phyloP scores from a whole-genome alignment of 768 basidiomycete species.

The Suillus subalutaceus region DNA sequence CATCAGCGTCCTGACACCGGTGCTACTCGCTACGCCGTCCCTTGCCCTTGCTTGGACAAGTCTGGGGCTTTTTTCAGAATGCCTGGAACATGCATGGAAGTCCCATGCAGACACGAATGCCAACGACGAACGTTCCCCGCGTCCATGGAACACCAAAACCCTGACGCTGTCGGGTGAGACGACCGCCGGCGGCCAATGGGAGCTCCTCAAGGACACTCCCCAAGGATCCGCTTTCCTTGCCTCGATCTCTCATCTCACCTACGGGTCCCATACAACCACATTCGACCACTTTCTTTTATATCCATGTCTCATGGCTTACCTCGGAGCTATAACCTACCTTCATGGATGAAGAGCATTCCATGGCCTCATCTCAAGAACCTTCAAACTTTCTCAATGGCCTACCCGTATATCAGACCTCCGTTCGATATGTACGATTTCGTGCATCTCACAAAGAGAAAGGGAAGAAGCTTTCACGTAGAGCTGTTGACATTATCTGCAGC shows the following conservation, averaged over 20 bases:
- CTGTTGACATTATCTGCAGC: background rate
- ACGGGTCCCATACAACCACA: background rate
- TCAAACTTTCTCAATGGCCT: background rate
- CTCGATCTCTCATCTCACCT: slow-evolving; percentile 27
- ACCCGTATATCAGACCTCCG: background rate
- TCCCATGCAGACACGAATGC: background rate
- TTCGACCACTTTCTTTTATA: background rate
- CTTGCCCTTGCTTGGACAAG: slow-evolving; percentile 37
- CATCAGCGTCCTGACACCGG: slow-evolving; percentile 14
- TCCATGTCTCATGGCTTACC: background rate
- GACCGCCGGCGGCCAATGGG: background rate
- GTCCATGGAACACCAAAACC: slow-evolving; percentile 14
- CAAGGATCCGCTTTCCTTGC: slow-evolving; percentile 37
- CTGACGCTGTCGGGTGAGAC: slow-evolving; percentile 36
- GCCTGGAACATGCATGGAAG: slow-evolving; percentile 21
- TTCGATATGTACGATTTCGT: background rate
- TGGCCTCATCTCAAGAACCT: background rate
- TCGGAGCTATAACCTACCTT: background rate
- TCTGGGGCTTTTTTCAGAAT: slow-evolving; percentile 38
- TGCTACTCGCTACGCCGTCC: slow-evolving; percentile 8
- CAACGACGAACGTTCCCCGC: slow-evolving; percentile 28
- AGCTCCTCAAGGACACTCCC: slow-evolving; percentile 26
- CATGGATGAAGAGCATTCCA: background rate
- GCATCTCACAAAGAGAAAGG: background rate
- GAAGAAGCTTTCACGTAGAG: background rate